A percentile compares a stretch with the other conserved stretches of the same genome.
Conservation (phyloP, 139 green algal species). For the Auxenochlorella pyrenoidosa region DNA sequence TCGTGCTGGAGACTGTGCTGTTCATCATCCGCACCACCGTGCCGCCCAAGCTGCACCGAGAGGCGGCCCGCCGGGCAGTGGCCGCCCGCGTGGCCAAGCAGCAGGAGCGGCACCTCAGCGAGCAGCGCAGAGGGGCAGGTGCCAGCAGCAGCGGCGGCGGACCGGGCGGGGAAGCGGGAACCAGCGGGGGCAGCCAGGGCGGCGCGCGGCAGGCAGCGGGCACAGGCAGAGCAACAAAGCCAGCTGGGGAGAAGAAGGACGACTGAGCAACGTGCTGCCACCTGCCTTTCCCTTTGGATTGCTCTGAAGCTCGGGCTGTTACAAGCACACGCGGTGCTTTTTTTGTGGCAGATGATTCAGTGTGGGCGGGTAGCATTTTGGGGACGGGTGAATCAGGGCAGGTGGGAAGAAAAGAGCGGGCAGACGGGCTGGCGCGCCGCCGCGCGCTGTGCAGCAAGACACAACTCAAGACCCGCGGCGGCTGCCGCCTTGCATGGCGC, state of each 20-base stretch:
- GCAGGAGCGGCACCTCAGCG: background rate
- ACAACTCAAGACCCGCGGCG: too few relatives aligned
- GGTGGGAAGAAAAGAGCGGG: too few relatives aligned
- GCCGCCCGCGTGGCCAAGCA: slow-evolving; percentile 8
- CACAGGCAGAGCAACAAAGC: background rate
- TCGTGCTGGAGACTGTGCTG: slow-evolving; percentile 76
- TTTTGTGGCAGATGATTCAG: background rate
- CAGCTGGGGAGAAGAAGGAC: background rate
- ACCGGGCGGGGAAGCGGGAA: background rate
- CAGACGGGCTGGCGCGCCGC: background rate
- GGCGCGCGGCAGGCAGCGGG: background rate
- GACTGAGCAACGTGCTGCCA: background rate
- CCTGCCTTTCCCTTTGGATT: background rate
- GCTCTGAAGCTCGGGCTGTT: background rate
- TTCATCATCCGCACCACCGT: slow-evolving; percentile 71
- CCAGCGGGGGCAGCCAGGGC: background rate
- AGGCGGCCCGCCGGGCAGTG: background rate
- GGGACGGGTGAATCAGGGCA: background rate
- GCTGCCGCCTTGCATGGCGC: too few relatives aligned
- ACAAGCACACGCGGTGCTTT: background rate
- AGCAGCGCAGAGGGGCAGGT: background rate
- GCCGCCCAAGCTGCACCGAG: slow-evolving; percentile 27
- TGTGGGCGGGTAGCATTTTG: background rate
- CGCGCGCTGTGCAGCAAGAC: background rate
- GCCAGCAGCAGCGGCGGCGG: background rate